These are phyloP conservation scores for Aspergillus tubingensis DNA, from an alignment of 2,329 filamentous ascomycete genomes.

Conservation along the genomic window DNA sequence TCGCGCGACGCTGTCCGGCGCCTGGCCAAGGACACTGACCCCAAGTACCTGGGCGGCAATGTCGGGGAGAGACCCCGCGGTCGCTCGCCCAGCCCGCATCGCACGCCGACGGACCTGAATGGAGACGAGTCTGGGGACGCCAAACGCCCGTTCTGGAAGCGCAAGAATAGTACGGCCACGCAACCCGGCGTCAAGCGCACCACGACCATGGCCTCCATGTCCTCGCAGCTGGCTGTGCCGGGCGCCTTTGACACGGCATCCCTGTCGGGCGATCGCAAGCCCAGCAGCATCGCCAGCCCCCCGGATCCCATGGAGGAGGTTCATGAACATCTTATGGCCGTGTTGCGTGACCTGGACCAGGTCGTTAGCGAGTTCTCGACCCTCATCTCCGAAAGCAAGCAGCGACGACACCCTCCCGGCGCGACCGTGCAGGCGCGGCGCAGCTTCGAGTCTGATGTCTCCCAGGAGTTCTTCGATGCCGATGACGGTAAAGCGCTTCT, in stretches of 20 bases:
- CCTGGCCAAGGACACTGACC: constrained; percentile 80
- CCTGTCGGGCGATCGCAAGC: constrained; percentile 36
- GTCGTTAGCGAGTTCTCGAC: constrained; percentile 80
- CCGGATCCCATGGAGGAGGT: constrained; percentile 64
- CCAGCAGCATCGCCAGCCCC: constrained; percentile 34
- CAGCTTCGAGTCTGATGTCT: constrained; percentile 79
- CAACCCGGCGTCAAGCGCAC: constrained; percentile 39
- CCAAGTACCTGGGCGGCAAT: constrained; percentile 53
- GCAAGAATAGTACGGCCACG: constrained; percentile 67
- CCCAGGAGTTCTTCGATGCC: constrained; percentile 94
- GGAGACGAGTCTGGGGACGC: constrained; percentile 47
- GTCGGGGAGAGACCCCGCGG: constrained; percentile 29
- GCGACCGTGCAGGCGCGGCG: constrained; percentile 59
- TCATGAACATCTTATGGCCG: constrained; percentile 77
- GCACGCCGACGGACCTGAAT: constrained; percentile 30
- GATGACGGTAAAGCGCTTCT: constrained; percentile 68
- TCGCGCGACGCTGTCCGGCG: constrained; percentile 85
- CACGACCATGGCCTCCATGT: constrained; percentile 50
- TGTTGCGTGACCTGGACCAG: constrained; percentile 81
- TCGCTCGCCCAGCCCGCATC: constrained; percentile 39
- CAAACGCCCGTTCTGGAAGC: constrained; percentile 85
- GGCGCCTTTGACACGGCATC: constrained; percentile 27
- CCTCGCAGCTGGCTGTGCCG: constrained; percentile 55
- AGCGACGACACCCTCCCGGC: constrained; percentile 62
- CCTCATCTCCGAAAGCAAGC: constrained; percentile 76